Conservation (phyloP, 169 alveolate genomes). For the Cryptosporidium andersoni region DNA sequence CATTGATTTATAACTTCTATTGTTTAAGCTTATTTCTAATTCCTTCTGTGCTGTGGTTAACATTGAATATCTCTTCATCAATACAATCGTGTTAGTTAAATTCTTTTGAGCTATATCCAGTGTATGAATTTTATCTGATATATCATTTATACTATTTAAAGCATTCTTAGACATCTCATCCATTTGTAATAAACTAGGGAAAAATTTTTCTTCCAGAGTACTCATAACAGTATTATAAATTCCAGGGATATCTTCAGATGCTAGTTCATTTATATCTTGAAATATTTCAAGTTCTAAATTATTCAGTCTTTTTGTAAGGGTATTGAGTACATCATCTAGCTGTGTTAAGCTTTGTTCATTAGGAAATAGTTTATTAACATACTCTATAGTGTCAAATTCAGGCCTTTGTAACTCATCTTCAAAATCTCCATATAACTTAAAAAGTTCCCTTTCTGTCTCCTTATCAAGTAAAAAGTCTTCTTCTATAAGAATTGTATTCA, state of each 20-base stretch:
- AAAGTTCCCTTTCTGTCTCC: neutral
- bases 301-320: neutral
- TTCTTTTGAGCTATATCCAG: slow-evolving; percentile 21
- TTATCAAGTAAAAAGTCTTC: neutral
- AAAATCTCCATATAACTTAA: slow-evolving; percentile 2
- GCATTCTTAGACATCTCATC: neutral
- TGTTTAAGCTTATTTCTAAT: neutral
- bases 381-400: slow-evolving; percentile 13
- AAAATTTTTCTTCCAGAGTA: slow-evolving; percentile 9
- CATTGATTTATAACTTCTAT: slow-evolving; percentile 22
- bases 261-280: slow-evolving; percentile 6
- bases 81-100: neutral
- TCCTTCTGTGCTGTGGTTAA: neutral
- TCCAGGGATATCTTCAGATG: slow-evolving; percentile 10
- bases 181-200: slow-evolving; percentile 11
- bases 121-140: slow-evolving; percentile 3
- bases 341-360: slow-evolving; percentile 48
- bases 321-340: neutral
- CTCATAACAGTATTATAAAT: neutral
- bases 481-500: no score
- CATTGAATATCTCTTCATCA: slow-evolving; percentile 3
- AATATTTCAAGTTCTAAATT: slow-evolving; percentile 18
- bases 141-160: slow-evolving; percentile 7
- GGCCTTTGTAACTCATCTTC: slow-evolving; percentile 1
- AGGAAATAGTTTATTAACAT: slow-evolving; percentile 27